Percentiles rank a stretch among this genome's conserved stretches.
phyloP scores from a whole-genome alignment of 148 eudicot genomes.

The Fallopia convolvulus region DNA sequence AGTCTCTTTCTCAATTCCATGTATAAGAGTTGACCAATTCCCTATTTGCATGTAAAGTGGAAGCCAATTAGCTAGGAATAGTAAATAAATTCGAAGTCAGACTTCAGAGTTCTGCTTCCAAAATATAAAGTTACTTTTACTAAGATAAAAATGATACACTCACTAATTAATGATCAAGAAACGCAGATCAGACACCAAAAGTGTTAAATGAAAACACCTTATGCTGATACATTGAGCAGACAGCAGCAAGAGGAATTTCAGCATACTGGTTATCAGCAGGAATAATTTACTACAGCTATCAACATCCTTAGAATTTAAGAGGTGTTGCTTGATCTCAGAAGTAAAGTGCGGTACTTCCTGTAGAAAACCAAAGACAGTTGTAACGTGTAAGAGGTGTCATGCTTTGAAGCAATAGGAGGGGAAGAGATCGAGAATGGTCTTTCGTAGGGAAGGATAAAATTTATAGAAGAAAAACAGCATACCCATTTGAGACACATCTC shows the following conservation, averaged over 20 bases:
- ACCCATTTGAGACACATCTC: slow-evolving; percentile 87
- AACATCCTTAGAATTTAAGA: no score
- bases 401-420: neutral
- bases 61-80: neutral
- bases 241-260: slow-evolving; percentile 87
- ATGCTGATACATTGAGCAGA: slow-evolving; percentile 45
- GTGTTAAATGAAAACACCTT: slow-evolving; percentile 43
- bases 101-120: neutral
- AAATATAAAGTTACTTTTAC: neutral
- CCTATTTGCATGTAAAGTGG: slow-evolving; percentile 28
- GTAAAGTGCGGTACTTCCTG: slow-evolving; percentile 79
- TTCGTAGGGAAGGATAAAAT: neutral
- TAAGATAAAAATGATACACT: neutral
- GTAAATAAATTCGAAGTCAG: neutral
- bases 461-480: slow-evolving; percentile 7
- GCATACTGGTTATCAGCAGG: slow-evolving; percentile 78
- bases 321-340: slow-evolving; percentile 41
- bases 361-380: slow-evolving; percentile 13
- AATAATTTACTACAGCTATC: no score
- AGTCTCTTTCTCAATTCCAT: slow-evolving; percentile 63
- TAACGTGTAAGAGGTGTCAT: neutral
- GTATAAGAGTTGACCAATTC: slow-evolving; percentile 57
- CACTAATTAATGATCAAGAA: neutral
- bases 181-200: neutral
- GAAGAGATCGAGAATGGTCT: neutral